Evolutionary conservation across 495 filamentous ascomycete species (phyloP).

Genomic region (Tetracladium setigerum): DNA sequence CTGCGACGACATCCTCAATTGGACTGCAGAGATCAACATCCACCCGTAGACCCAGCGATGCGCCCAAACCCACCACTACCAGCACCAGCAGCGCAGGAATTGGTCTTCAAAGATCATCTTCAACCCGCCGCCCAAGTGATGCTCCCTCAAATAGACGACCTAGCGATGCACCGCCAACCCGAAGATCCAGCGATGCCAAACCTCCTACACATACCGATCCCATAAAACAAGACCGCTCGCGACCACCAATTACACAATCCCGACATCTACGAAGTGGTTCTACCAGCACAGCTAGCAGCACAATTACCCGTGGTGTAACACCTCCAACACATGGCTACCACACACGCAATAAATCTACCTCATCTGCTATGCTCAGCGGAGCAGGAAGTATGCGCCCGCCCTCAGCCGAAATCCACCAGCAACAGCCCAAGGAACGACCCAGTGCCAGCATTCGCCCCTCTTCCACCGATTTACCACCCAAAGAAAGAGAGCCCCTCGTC

Average conservation of each 20-base stretch:
- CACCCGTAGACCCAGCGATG: conserved; percentile 5
- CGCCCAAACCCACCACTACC: conserved; percentile 3
- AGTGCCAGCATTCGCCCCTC: conserved; percentile 2
- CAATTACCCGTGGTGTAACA: conserved; percentile 4
- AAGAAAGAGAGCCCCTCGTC: conserved; percentile 9
- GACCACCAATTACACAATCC: conserved; percentile 16
- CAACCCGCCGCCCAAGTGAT: neutral
- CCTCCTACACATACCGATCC: conserved; percentile 8
- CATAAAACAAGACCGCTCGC: conserved; percentile 17
- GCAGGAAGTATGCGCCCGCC: conserved; percentile 37
- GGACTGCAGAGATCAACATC: conserved; percentile 13
- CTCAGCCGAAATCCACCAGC: conserved; percentile 7
- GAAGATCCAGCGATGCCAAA: conserved; percentile 2
- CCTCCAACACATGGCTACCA: conserved; percentile 2
- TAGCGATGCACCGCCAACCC: neutral
- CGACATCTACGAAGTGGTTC: conserved; percentile 19
- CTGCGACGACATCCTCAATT: neutral
- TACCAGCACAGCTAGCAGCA: conserved; percentile 3
- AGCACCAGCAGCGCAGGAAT: neutral
- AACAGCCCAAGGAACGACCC: conserved; percentile 19
- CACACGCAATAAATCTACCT: conserved; percentile 26
- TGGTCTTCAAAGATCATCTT: neutral
- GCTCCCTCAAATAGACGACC: neutral
- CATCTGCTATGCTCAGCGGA: conserved; percentile 27
- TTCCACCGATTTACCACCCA: conserved; percentile 8